Base-by-base conservation (phyloP, 306 rosid species). In the Vigna nakashimae region DNA sequence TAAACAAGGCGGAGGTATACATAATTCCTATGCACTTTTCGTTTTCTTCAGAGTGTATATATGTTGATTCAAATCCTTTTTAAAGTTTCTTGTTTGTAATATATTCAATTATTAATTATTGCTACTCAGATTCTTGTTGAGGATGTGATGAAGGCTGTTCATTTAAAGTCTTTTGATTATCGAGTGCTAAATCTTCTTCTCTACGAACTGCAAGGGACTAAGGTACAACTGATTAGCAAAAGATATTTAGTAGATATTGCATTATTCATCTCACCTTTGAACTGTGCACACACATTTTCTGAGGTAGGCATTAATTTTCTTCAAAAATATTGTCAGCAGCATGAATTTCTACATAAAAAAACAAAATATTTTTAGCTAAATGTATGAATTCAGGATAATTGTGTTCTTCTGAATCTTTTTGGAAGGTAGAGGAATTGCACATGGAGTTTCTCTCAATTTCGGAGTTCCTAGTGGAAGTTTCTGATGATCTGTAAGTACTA, bases 161-260 rank as follows among this genome's bases (percentile, higher is more conserved):
- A 86, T 87, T 87, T 92, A 50, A 94, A 92, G 82, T 90, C 98
- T 65, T 94, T 89, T 80, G 98, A 94, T 87, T 94, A 92, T 64
- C 91, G 97, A 42, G 93, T 94, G 82, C 57, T 94, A 80, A 92
- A 90, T 86, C 97, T 94, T 84, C 97, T 94, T 69, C 93, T 94
- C 64, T 92, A 94, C 85, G 89, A 89, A 74, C 77, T 94, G 77
- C 88, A 82, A 83, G 97, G 90, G 51, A 87, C 86, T 46, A 79
- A 90, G 98, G 98, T 94, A 87, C 69, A 81, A 46, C 10, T 22
- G 60, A 80, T 76, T 16, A 42, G 65, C 59, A 40, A 65, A 65
- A 52, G 18, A 3, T 45, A 9, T 55, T 72, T 8, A 11, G 6
- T 56, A 42, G 51, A 42, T 62, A 36, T 34, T 70, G 63, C 62